Evolutionary conservation across 768 basidiomycete genomes (phyloP).

Genomic region (Coprinopsis strossmayeri): DNA sequence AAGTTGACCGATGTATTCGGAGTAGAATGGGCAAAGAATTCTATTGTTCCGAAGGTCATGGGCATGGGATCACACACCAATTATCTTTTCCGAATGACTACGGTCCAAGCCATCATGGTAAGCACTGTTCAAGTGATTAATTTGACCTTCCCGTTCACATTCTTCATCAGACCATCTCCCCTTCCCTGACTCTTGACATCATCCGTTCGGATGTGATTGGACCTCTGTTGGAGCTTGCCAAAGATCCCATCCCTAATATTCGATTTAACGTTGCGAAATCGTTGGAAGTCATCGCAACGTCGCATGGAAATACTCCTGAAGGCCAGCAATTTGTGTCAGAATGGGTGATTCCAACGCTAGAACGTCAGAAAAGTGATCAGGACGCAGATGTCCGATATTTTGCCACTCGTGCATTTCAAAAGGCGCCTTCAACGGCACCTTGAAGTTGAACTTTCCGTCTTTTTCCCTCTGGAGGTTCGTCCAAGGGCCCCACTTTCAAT

Average conservation of each 20-base stretch:
- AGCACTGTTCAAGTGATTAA: slow-evolving; percentile 24
- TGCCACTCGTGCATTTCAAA: slow-evolving; percentile 74
- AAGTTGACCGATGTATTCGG: slow-evolving; percentile 98
- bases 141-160: slow-evolving; percentile 7
- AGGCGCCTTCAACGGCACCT: slow-evolving; percentile 21
- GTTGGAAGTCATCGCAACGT: slow-evolving; percentile 77
- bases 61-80: slow-evolving; percentile 97
- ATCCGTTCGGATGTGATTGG: slow-evolving; percentile 80
- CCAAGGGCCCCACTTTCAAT: not conserved
- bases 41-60: slow-evolving; percentile 95
- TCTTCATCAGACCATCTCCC: slow-evolving; percentile 76
- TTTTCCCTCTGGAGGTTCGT: slow-evolving; percentile 1
- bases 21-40: slow-evolving; percentile 90
- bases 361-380: slow-evolving; percentile 78
- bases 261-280: slow-evolving; percentile 98
- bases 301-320: slow-evolving; percentile 56
- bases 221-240: slow-evolving; percentile 73
- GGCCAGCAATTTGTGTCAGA: slow-evolving; percentile 71
- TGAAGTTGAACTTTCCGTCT: slow-evolving; percentile 7
- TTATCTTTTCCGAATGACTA: slow-evolving; percentile 97
- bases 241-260: slow-evolving; percentile 96
- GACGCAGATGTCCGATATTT: slow-evolving; percentile 98
- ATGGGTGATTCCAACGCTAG: slow-evolving; percentile 75
- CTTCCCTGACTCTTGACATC: slow-evolving; percentile 79
- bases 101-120: slow-evolving; percentile 96